Evolutionary conservation across 805 yeast species (phyloP), one percentile per base, ranked within the genome.

Genomic region (Cyberlindnera veronae): DNA sequence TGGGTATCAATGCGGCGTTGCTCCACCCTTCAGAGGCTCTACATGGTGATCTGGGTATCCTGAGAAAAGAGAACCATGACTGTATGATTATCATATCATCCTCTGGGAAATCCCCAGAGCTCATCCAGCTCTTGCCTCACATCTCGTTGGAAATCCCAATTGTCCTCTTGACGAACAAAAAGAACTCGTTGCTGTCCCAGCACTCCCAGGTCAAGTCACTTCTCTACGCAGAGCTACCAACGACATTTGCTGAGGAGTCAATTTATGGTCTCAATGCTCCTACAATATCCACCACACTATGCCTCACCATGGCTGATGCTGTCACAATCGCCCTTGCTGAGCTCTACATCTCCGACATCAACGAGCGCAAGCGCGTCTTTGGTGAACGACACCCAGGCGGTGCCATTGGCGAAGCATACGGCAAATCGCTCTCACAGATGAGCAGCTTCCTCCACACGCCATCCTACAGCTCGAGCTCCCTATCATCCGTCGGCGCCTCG

Each of bases 301-400:
- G 89, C 44, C 63, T 88, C 35, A 79, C 85, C 0, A 64, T 87
- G 30, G 82, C 93, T 9, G 96, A 89, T 56, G 85, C 95, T 1
- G 74, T 84, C 13, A 75, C 84, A 28, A 72, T 89, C 35, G 84
- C 95, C 0, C 63, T 89, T 18, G 74, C 81, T 35, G 93, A 87
- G 55, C 57, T 81, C 54, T 72, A 81, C 39, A 78, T 79, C 39
- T 64, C 66, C 8, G 88, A 86, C 53, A 60, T 69, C 22, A 60
- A 64, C 27, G 65, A 69, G 41, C 67, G 95, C 30, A 72, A 71
- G 46, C 63, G 60, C 42, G 61, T 71, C 27, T 88, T 88, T 61
- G 80, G 83, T 8, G 74, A 73, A 46, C 74, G 82, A 55, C 96
- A 88, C 55, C 96, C 96, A 2, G 96, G 96, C 16, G 96, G 96